A percentile compares a stretch with the other conserved stretches of the same genome.
These are phyloP conservation scores for Leptographium radiaticola DNA, from an alignment of 2,329 filamentous ascomycete species.

Conservation along the genomic window DNA sequence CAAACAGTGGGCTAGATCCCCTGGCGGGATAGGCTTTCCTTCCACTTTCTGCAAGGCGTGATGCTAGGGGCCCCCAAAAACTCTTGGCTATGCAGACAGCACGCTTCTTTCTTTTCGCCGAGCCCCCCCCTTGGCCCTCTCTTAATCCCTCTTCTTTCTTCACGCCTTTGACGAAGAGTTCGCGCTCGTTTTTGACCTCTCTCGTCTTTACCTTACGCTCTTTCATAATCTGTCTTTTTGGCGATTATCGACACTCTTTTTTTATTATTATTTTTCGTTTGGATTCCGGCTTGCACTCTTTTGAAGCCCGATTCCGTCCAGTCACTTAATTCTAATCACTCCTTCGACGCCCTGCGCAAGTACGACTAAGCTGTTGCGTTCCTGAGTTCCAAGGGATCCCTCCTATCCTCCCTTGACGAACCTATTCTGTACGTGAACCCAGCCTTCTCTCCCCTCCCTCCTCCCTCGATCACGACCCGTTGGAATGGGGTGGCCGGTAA, in stretches of 20 bases:
- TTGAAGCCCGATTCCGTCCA: conserved; percentile 28
- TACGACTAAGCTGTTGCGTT: background rate
- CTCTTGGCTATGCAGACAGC: background rate
- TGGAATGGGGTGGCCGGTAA: background rate
- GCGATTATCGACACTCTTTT: conserved; percentile 15
- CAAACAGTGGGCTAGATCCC: background rate
- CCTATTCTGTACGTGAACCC: background rate
- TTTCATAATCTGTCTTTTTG: conserved; percentile 1
- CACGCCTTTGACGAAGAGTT: conserved; percentile 1
- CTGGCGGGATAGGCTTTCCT: background rate
- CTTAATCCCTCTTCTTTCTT: background rate
- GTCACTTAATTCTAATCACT: conserved; percentile 20
- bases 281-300: conserved; percentile 32
- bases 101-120: conserved; percentile 1
- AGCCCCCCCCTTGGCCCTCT: background rate
- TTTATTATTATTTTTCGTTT: background rate
- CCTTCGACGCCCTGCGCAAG: background rate
- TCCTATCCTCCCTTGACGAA: background rate
- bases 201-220: conserved; percentile 1
- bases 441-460: too few species aligned
- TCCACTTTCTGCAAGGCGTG: background rate
- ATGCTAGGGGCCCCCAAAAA: background rate
- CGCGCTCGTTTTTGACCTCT: conserved; percentile 4
- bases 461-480: background rate
- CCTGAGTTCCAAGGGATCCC: background rate